phyloP scores from a whole-genome alignment of 495 filamentous ascomycete species.

The Symbiotaphrina buchneri region DNA sequence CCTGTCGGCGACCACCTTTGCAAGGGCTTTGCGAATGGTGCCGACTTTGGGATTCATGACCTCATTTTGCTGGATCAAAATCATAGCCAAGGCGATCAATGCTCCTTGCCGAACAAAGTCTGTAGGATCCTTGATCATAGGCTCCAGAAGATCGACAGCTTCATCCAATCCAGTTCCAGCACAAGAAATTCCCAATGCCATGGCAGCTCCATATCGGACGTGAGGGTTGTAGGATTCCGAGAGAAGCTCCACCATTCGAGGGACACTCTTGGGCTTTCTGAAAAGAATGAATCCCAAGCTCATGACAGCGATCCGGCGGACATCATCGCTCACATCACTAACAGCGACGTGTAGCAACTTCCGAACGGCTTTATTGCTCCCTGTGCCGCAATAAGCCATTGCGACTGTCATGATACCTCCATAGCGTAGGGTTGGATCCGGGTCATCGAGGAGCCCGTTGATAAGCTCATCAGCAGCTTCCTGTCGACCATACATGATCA shows the following conservation, averaged over 20 bases:
- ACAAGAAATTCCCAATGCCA: slow-evolving; percentile 95
- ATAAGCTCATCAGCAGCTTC: slow-evolving; percentile 89
- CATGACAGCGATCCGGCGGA: slow-evolving; percentile 92
- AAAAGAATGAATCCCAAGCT: slow-evolving; percentile 97
- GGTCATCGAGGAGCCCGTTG: slow-evolving; percentile 78
- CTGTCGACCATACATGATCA: slow-evolving; percentile 95
- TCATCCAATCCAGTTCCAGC: slow-evolving; percentile 93
- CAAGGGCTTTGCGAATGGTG: slow-evolving; percentile 59
- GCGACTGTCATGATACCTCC: slow-evolving; percentile 99
- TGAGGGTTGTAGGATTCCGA: slow-evolving; percentile 98
- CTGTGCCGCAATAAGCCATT: slow-evolving; percentile 87
- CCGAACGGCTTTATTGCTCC: slow-evolving; percentile 96
- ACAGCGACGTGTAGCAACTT: slow-evolving; percentile 95
- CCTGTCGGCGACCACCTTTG: slow-evolving; percentile 80
- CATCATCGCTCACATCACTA: slow-evolving; percentile 96
- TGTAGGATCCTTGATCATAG: slow-evolving; percentile 98
- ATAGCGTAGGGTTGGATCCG: slow-evolving; percentile 83
- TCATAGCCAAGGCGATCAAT: slow-evolving; percentile 89
- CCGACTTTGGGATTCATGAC: slow-evolving; percentile 81
- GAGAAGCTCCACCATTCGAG: slow-evolving; percentile 96
- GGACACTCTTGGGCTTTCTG: slow-evolving; percentile 90
- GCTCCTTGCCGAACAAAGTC: slow-evolving; percentile 98
- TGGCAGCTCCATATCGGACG: slow-evolving; percentile 92
- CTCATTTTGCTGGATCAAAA: slow-evolving; percentile 93
- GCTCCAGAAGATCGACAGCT: slow-evolving; percentile 89